These are phyloP conservation scores for Meripilus lineatus DNA, from an alignment of 1,284 basidiomycete species.

Conservation along the genomic window DNA sequence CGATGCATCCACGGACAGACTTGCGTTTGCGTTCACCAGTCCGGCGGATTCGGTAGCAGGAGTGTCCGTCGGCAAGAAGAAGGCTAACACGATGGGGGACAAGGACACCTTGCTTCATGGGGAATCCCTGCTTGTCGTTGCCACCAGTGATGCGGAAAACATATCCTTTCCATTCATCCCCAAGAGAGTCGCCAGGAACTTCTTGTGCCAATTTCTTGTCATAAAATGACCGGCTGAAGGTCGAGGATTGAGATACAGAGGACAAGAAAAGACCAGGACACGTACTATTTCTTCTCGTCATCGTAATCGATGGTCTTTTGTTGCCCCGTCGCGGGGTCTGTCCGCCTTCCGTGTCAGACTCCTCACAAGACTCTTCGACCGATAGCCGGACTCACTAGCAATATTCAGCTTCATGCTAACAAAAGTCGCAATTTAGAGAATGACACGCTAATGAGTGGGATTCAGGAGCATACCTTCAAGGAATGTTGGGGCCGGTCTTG, in stretches of 20 bases:
- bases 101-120: conserved; percentile 99
- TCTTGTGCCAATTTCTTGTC: conserved; percentile 97
- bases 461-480: conserved; percentile 21
- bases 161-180: conserved; percentile 98
- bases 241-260: conserved; percentile 2
- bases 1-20: conserved; percentile 97
- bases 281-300: conserved; percentile 87
- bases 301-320: conserved; percentile 97
- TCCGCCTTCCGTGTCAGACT: conserved; percentile 9
- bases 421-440: conserved; percentile 2
- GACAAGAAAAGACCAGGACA: conserved; percentile 9
- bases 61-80: conserved; percentile 93
- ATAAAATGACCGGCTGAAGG: conserved; percentile 82
- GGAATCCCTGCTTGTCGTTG: conserved; percentile 97
- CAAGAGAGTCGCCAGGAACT: conserved; percentile 86
- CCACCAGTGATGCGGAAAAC: conserved; percentile 96
- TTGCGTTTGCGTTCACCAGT: conserved; percentile 97
- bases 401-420: conserved; percentile 93
- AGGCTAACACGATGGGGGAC: conserved; percentile 92
- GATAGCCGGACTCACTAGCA: conserved; percentile 75
- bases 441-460: too few relatives aligned
- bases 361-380: background rate
- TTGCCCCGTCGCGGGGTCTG: conserved; percentile 91
- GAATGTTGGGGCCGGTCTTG: conserved; percentile 23
- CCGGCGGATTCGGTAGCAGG: conserved; percentile 94